Evolutionary conservation across 768 basidiomycete species (phyloP).

Genomic region (Termitomyces sp.): DNA sequence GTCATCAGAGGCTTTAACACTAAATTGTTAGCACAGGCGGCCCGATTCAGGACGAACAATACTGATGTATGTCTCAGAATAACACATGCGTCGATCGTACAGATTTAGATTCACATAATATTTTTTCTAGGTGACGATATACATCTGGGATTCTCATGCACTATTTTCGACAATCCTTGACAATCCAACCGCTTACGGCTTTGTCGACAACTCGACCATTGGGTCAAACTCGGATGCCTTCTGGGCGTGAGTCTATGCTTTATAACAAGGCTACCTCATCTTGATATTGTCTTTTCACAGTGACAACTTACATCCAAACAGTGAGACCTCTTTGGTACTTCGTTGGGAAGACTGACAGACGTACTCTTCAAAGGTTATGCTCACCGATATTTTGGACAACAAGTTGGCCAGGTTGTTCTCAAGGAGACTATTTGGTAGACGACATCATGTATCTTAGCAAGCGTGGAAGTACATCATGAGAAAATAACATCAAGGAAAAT

Average conservation of each 20-base stretch:
- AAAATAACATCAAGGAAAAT: no score
- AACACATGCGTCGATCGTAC: not conserved
- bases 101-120: not conserved
- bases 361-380: conserved; percentile 13
- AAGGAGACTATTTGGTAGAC: conserved; percentile 20
- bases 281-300: conserved; percentile 18
- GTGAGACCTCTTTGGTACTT: conserved; percentile 23
- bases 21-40: not conserved
- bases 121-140: conserved; percentile 37
- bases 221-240: conserved; percentile 38
- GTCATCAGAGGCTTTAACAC: not conserved
- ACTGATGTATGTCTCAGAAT: not conserved
- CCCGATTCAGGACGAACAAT: not conserved
- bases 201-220: conserved; percentile 43
- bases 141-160: conserved; percentile 44
- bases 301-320: conserved; percentile 50
- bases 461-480: not conserved
- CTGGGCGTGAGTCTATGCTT: conserved; percentile 42
- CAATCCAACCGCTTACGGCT: conserved; percentile 33
- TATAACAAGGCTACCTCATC: not conserved
- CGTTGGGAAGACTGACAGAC: not conserved
- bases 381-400: conserved; percentile 30
- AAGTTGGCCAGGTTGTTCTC: conserved; percentile 21
- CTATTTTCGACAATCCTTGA: conserved; percentile 33
- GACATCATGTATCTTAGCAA: not conserved